Evolutionary conservation across 352 stramenopile species (phyloP).

Genomic region (Nothophytophthora sp.): DNA sequence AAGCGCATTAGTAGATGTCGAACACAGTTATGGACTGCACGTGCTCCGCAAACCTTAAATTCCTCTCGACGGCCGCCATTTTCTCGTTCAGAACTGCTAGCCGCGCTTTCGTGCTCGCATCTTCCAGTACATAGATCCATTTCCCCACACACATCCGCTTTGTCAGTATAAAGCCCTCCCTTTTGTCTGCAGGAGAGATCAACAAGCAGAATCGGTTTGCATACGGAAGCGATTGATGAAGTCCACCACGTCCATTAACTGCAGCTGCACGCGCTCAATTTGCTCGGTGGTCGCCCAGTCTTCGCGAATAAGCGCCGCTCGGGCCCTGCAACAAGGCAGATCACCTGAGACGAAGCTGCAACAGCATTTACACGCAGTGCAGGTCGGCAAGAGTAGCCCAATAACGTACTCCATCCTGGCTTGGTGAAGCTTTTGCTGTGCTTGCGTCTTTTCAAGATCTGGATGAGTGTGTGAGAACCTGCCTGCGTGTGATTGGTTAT

Average conservation of each 20-base stretch:
- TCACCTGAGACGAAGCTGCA: neutral
- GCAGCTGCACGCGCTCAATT: slow-evolving; percentile 48
- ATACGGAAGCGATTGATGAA: slow-evolving; percentile 68
- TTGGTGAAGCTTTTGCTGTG: neutral
- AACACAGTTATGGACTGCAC: neutral
- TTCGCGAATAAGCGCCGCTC: slow-evolving; percentile 38
- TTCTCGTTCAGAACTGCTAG: slow-evolving; percentile 47
- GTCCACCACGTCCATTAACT: slow-evolving; percentile 59
- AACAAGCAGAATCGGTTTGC: neutral
- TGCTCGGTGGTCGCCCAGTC: slow-evolving; percentile 56
- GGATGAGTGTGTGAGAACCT: too few species aligned
- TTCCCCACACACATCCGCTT: too few species aligned
- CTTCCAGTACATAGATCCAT: too few species aligned
- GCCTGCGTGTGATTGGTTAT: neutral
- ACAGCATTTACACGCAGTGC: neutral
- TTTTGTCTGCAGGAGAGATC: neutral
- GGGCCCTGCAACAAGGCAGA: slow-evolving; percentile 9
- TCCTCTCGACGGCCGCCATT: slow-evolving; percentile 43
- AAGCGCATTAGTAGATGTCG: neutral
- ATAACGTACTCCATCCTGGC: neutral
- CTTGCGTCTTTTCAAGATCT: slow-evolving; percentile 1
- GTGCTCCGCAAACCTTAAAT: slow-evolving; percentile 25
- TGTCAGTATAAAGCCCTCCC: too few species aligned
- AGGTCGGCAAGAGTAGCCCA: neutral
- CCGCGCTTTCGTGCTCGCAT: slow-evolving; percentile 40